Percentiles rank a stretch among this genome's conserved stretches.
These are phyloP conservation scores for Eimeria falciformis DNA, from an alignment of 169 alveolate genomes.

Conservation along the genomic window DNA sequence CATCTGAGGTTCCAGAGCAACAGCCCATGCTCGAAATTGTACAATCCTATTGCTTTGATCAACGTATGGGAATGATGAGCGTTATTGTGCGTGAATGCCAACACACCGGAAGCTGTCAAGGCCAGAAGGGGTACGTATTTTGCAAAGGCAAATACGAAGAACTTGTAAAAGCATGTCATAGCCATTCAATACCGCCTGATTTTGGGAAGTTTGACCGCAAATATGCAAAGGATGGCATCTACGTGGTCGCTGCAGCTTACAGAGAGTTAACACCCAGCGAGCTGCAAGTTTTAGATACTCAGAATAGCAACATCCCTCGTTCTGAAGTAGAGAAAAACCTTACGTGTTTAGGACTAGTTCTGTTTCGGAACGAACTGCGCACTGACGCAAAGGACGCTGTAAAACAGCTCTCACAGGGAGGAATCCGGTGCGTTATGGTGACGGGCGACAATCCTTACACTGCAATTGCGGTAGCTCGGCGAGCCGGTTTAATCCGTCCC, in stretches of 20 bases:
- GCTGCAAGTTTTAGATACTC: not conserved
- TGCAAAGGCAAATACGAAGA: slow-evolving; percentile 48
- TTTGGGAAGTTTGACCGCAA: not conserved
- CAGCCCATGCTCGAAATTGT: slow-evolving; percentile 32
- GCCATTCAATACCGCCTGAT: slow-evolving; percentile 12
- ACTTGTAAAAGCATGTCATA: not conserved
- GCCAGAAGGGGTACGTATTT: not conserved
- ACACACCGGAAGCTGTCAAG: not conserved
- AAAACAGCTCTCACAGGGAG: not conserved
- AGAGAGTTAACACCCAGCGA: slow-evolving; percentile 1
- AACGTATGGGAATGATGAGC: slow-evolving; percentile 1
- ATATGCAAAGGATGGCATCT: slow-evolving; percentile 34
- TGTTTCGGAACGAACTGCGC: slow-evolving; percentile 40
- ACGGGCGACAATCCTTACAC: slow-evolving; percentile 70
- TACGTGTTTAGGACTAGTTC: not conserved
- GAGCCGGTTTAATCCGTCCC: slow-evolving; percentile 10
- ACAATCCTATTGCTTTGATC: not conserved
- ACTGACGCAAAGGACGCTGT: slow-evolving; percentile 22
- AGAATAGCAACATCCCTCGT: not conserved
- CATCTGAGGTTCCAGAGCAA: not conserved
- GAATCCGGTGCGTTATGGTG: slow-evolving; percentile 32
- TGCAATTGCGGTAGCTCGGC: slow-evolving; percentile 68
- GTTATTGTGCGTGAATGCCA: slow-evolving; percentile 36
- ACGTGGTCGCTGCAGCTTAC: slow-evolving; percentile 45
- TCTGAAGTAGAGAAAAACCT: slow-evolving; percentile 8